A percentile compares a stretch with the other conserved stretches of the same genome.
Evolutionary conservation across 2,329 filamentous ascomycete genomes (phyloP).

Genomic region (Botrytis deweyae): DNA sequence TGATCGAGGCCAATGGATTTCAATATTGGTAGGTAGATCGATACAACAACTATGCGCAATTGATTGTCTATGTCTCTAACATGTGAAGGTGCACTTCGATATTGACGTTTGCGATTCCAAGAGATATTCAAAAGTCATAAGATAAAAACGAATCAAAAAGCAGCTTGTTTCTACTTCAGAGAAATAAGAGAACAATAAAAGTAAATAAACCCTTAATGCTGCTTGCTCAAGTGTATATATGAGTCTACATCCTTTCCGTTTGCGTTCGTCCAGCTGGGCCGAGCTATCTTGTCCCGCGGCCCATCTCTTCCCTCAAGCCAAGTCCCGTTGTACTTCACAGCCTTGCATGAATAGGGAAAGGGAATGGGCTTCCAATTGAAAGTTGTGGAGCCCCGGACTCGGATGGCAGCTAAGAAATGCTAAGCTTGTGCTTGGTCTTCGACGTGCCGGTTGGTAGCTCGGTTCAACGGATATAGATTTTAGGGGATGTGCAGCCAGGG

Average conservation of each 20-base stretch:
- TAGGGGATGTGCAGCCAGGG: not conserved
- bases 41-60: not conserved
- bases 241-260: conserved; percentile 8
- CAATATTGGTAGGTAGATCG: not conserved
- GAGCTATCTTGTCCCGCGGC: conserved; percentile 19
- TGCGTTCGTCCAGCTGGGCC: conserved; percentile 15
- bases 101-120: not conserved
- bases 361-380: conserved; percentile 7
- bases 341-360: conserved; percentile 18
- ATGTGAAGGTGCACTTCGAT: conserved; percentile 12
- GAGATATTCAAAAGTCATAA: not conserved
- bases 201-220: not conserved
- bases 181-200: not conserved
- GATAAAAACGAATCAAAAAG: not conserved
- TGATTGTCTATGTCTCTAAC: not conserved
- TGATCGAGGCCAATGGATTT: not conserved
- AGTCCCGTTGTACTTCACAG: conserved; percentile 9
- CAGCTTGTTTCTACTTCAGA: not conserved
- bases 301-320: conserved; percentile 3
- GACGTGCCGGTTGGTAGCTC: conserved; percentile 13
- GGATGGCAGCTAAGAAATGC: not conserved
- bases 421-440: conserved; percentile 21
- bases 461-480: conserved; percentile 20
- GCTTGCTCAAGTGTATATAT: conserved; percentile 14
- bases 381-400: conserved; percentile 8